Conservation (phyloP, 257 asterid genomes). For the Misopates orontium region DNA sequence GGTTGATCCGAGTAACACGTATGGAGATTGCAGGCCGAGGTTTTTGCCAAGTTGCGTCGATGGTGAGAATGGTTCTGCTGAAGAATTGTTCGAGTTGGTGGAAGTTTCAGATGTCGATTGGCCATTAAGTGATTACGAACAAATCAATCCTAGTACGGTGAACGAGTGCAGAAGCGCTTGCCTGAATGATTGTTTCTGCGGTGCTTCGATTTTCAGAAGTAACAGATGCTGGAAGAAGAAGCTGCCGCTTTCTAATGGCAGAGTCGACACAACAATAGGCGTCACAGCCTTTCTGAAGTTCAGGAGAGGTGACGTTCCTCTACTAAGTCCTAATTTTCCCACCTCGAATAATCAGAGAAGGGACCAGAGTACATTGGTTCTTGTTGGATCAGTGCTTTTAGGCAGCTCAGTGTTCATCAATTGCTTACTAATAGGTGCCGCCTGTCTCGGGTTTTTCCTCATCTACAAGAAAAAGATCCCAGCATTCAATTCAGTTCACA, state of each 20-base stretch:
- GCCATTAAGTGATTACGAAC: conserved; percentile 41
- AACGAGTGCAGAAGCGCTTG: conserved; percentile 43
- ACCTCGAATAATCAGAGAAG: neutral
- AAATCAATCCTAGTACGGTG: conserved; percentile 19
- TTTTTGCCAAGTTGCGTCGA: conserved; percentile 37
- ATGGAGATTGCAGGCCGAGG: conserved; percentile 45
- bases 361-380: conserved; percentile 27
- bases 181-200: conserved; percentile 58
- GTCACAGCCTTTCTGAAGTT: conserved; percentile 50
- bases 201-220: conserved; percentile 37
- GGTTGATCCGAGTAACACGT: conserved; percentile 38
- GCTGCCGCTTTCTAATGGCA: conserved; percentile 67
- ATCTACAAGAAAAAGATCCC: conserved; percentile 20
- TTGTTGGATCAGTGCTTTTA: conserved; percentile 43
- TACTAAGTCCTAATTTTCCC: neutral
- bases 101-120: conserved; percentile 37
- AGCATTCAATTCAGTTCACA: neutral
- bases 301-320: conserved; percentile 30
- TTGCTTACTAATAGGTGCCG: conserved; percentile 27
- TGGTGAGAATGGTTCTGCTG: conserved; percentile 10
- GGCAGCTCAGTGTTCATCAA: conserved; percentile 55
- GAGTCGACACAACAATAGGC: conserved; percentile 19
- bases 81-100: conserved; percentile 27
- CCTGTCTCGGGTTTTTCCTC: conserved; percentile 31
- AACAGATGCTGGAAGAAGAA: conserved; percentile 71